Evolutionary conservation across 345 rosid genomes (phyloP).

Genomic region (Rhizophora apiculata): DNA sequence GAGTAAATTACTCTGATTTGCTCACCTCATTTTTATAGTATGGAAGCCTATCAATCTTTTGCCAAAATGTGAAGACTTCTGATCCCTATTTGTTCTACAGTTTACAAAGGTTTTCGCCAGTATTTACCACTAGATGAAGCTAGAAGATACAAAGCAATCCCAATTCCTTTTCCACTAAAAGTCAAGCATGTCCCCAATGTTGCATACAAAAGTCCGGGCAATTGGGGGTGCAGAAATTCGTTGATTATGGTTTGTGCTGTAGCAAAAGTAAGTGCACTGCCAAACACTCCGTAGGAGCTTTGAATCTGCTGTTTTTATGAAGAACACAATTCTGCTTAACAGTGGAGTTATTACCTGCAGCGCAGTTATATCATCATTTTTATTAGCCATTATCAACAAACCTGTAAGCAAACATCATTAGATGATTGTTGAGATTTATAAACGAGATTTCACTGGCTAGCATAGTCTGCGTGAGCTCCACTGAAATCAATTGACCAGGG

Average conservation of each 20-base stretch:
- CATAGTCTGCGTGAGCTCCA: conserved; percentile 87
- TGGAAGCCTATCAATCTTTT: too few species aligned
- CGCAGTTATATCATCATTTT: conserved; percentile 72
- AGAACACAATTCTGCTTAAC: neutral
- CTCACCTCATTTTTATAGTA: too few species aligned
- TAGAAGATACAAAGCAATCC: neutral
- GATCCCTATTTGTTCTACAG: conserved; percentile 7
- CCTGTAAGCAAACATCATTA: conserved; percentile 30
- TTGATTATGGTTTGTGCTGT: conserved; percentile 6
- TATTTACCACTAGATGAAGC: neutral
- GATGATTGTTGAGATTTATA: neutral
- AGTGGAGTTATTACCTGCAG: conserved; percentile 53
- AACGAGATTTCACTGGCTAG: neutral
- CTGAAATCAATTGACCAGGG: conserved; percentile 33
- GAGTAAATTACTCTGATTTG: too few species aligned
- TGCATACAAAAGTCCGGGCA: conserved; percentile 81
- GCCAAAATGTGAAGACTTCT: too few species aligned
- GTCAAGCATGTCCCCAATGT: conserved; percentile 77
- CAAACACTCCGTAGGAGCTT: too few species aligned
- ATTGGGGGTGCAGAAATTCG: conserved; percentile 82
- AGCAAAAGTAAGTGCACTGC: too few species aligned
- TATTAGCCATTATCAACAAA: conserved; percentile 71
- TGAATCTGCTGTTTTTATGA: too few species aligned
- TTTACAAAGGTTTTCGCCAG: conserved; percentile 1
- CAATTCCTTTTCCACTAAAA: neutral